Evolutionary conservation across 306 rosid species (phyloP).

Genomic region (Comarum palustre): DNA sequence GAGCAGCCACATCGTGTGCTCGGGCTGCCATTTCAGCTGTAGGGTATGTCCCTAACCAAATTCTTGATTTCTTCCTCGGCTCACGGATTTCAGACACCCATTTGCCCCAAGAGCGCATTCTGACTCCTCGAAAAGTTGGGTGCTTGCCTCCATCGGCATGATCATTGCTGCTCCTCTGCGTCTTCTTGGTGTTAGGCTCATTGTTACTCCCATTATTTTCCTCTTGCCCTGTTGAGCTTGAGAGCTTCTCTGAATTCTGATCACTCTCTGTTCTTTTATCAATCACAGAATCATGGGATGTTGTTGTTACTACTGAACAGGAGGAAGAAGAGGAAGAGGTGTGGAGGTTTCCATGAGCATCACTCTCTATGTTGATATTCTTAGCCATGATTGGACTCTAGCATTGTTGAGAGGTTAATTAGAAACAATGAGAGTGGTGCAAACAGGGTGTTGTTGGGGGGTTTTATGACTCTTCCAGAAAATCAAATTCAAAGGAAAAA

Average conservation of each 20-base stretch:
- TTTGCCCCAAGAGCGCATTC: constrained; percentile 83
- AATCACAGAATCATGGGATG: constrained; percentile 1
- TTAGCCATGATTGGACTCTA: constrained; percentile 28
- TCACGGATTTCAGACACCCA: constrained; percentile 91
- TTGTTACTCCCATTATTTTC: constrained; percentile 20
- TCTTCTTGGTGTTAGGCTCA: constrained; percentile 32
- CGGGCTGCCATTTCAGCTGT: constrained; percentile 93
- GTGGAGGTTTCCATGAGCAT: constrained; percentile 38
- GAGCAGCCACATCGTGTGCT: constrained; percentile 90
- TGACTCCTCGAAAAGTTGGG: constrained; percentile 67
- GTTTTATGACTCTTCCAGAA: constrained; percentile 31
- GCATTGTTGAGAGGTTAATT: constrained; percentile 28
- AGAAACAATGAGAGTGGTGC: constrained; percentile 33
- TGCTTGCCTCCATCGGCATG: constrained; percentile 33
- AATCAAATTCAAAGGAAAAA: constrained; percentile 7
- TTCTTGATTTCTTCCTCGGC: constrained; percentile 85
- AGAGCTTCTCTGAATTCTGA: constrained; percentile 16
- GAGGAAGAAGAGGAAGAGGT: constrained; percentile 27
- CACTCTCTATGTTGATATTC: constrained; percentile 52
- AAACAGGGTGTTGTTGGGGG: constrained; percentile 31
- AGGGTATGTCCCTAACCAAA: constrained; percentile 86
- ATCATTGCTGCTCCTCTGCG: constrained; percentile 26
- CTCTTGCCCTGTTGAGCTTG: constrained; percentile 19
- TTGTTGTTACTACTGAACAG: constrained; percentile 10
- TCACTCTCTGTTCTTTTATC: background rate